Evolutionary conservation across 331 rosid genomes (phyloP).

Genomic region (Telfairia occidentalis): DNA sequence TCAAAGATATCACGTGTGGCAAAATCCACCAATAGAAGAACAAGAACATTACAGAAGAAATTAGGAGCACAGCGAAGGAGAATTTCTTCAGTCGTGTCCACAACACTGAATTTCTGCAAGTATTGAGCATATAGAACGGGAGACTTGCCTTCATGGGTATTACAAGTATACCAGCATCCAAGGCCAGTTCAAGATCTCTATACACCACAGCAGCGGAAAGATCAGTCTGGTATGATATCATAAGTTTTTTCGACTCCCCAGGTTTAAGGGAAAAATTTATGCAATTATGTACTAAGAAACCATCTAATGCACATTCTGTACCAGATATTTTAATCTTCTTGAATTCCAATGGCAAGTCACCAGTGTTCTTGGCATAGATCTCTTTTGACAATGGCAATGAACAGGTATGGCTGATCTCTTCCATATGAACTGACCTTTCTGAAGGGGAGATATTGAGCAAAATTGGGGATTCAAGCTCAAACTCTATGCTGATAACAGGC

Average conservation of each 20-base stretch:
- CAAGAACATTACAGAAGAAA: constrained; percentile 30
- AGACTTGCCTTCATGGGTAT: constrained; percentile 75
- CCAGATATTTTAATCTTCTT: constrained; percentile 62
- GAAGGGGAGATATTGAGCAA: constrained; percentile 48
- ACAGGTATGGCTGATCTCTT: constrained; percentile 44
- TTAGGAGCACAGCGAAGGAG: constrained; percentile 33
- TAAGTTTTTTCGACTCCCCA: constrained; percentile 66
- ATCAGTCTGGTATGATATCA: constrained; percentile 64
- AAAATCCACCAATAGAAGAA: constrained; percentile 35
- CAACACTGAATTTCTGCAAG: constrained; percentile 56
- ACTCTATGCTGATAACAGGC: constrained; percentile 49
- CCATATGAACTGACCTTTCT: constrained; percentile 33
- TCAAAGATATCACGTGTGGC: constrained; percentile 29
- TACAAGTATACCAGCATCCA: constrained; percentile 63
- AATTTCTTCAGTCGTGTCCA: constrained; percentile 55
- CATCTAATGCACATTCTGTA: constrained; percentile 69
- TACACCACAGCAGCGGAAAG: constrained; percentile 55
- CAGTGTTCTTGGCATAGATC: constrained; percentile 69
- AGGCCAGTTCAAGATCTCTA: constrained; percentile 72
- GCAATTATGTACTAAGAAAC: constrained; percentile 61
- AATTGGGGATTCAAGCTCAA: constrained; percentile 42
- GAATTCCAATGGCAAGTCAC: constrained; percentile 74
- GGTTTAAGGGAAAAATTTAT: constrained; percentile 66
- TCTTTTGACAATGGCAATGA: constrained; percentile 48
- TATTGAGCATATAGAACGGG: constrained; percentile 49